phyloP scores from a whole-genome alignment of 306 rosid genomes.

The Dalbergia cochinchinensis region DNA sequence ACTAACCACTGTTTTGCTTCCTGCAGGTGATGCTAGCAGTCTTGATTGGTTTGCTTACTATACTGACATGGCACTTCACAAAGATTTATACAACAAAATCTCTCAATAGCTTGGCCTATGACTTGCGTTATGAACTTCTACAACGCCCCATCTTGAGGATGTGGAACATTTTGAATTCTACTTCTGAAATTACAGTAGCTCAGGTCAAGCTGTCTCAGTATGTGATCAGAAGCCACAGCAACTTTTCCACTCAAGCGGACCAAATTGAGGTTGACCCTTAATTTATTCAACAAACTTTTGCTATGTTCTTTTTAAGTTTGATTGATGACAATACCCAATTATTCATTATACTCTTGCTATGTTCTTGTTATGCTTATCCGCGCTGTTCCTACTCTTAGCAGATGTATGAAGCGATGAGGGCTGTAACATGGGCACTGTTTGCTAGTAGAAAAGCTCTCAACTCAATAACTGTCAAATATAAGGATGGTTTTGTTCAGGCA shows the following conservation, averaged over 20 bases:
- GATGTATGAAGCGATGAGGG: slow-evolving; percentile 92
- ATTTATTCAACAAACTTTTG: slow-evolving; percentile 23
- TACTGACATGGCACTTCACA: slow-evolving; percentile 98
- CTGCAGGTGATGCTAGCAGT: slow-evolving; percentile 91
- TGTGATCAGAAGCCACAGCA: slow-evolving; percentile 72
- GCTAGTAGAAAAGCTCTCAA: slow-evolving; percentile 87
- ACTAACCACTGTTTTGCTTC: slow-evolving; percentile 26
- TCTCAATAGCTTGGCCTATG: slow-evolving; percentile 83
- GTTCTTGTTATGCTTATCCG: slow-evolving; percentile 25
- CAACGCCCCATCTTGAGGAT: slow-evolving; percentile 95
- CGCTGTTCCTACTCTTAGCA: slow-evolving; percentile 54
- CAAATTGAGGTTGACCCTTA: slow-evolving; percentile 76
- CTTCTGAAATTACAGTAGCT: slow-evolving; percentile 85
- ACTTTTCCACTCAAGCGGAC: slow-evolving; percentile 75
- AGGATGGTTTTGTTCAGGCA: slow-evolving; percentile 95
- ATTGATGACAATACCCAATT: not conserved
- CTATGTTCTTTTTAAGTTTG: slow-evolving; percentile 1
- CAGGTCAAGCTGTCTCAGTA: slow-evolving; percentile 91
- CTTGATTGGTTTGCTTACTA: slow-evolving; percentile 88
- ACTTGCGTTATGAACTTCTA: slow-evolving; percentile 89
- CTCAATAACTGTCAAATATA: slow-evolving; percentile 90
- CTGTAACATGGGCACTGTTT: slow-evolving; percentile 91
- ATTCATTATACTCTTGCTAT: not conserved
- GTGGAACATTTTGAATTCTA: slow-evolving; percentile 97
- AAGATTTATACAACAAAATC: slow-evolving; percentile 89